These are phyloP conservation scores for Pseudopithomyces maydicus DNA, from an alignment of 2,329 filamentous ascomycete species.

Conservation along the genomic window DNA sequence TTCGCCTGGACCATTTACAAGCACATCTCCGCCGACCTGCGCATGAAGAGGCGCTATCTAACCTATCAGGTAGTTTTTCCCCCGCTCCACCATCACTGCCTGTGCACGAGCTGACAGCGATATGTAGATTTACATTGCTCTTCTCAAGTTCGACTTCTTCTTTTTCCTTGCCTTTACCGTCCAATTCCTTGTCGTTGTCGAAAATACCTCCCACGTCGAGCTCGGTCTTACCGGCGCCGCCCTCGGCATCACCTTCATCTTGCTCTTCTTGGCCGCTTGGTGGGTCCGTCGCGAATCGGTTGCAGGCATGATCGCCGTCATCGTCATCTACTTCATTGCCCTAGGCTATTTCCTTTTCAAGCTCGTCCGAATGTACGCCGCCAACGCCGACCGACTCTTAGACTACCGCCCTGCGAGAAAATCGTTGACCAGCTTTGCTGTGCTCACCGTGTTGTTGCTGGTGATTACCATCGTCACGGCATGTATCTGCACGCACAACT, in stretches of 20 bases:
- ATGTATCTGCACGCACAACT: constrained; percentile 86
- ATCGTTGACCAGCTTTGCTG: constrained; percentile 89
- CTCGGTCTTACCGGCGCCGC: constrained; percentile 86
- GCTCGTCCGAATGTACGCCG: constrained; percentile 89
- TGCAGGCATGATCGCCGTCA: constrained; percentile 75
- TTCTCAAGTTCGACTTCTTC: constrained; percentile 99
- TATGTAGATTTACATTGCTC: constrained; percentile 87
- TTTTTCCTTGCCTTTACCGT: constrained; percentile 99
- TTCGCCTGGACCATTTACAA: constrained; percentile 99
- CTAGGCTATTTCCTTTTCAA: constrained; percentile 98
- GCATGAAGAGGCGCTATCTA: constrained; percentile 95
- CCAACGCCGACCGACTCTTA: constrained; percentile 49
- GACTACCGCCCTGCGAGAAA: constrained; percentile 80
- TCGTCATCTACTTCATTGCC: constrained; percentile 84
- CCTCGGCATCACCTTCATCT: constrained; percentile 86
- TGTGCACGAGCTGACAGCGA: constrained; percentile 23
- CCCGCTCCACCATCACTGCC: not conserved
- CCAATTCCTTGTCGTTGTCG: constrained; percentile 93
- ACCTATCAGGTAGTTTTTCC: constrained; percentile 79
- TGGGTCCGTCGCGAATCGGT: constrained; percentile 85
- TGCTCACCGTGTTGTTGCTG: constrained; percentile 88
- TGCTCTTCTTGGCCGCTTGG: constrained; percentile 82
- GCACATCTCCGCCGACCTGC: constrained; percentile 94
- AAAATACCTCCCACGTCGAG: constrained; percentile 69
- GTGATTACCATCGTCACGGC: constrained; percentile 87